Percentiles rank a stretch among this genome's conserved stretches.
phyloP scores from a whole-genome alignment of 371 early-diverging fungal species.

The Mucor racemosus region DNA sequence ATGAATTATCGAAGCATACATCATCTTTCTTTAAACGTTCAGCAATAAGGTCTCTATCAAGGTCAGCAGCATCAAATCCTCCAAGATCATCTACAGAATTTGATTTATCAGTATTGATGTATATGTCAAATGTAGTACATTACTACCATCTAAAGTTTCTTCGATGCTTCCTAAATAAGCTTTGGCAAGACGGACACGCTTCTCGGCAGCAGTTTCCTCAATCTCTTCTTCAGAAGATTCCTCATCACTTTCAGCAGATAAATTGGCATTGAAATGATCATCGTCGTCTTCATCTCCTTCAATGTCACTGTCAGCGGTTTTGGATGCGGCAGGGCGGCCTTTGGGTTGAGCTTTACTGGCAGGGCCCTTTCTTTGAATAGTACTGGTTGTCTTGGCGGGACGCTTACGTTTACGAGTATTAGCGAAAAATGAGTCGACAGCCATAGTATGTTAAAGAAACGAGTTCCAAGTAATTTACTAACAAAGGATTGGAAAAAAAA shows the following conservation, averaged over 20 bases:
- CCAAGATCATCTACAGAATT: conserved; percentile 54
- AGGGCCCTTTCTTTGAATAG: conserved; percentile 15
- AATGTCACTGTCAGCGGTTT: conserved; percentile 28
- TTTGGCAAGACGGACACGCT: conserved; percentile 91
- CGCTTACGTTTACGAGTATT: conserved; percentile 45
- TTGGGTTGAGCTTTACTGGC: conserved; percentile 8
- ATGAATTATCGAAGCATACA: conserved; percentile 37
- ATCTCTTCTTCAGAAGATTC: conserved; percentile 69
- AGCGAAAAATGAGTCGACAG: conserved; percentile 43
- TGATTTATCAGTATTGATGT: background rate
- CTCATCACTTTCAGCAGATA: conserved; percentile 59
- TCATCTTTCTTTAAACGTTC: conserved; percentile 85
- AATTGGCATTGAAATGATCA: conserved; percentile 49
- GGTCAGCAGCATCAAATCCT: conserved; percentile 90
- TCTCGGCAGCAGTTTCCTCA: conserved; percentile 89
- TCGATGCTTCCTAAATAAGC: conserved; percentile 82
- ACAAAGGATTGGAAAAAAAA: conserved; percentile 20
- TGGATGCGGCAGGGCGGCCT: conserved; percentile 10
- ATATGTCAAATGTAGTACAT: background rate
- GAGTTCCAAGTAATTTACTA: background rate
- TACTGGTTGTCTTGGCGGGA: conserved; percentile 21
- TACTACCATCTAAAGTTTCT: conserved; percentile 64
- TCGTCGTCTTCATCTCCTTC: conserved; percentile 52
- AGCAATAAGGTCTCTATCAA: conserved; percentile 93
- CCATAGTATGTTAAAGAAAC: conserved; percentile 14